Evolutionary conservation across 1,284 basidiomycete species (phyloP).

Genomic region (Abortiporus biennis): DNA sequence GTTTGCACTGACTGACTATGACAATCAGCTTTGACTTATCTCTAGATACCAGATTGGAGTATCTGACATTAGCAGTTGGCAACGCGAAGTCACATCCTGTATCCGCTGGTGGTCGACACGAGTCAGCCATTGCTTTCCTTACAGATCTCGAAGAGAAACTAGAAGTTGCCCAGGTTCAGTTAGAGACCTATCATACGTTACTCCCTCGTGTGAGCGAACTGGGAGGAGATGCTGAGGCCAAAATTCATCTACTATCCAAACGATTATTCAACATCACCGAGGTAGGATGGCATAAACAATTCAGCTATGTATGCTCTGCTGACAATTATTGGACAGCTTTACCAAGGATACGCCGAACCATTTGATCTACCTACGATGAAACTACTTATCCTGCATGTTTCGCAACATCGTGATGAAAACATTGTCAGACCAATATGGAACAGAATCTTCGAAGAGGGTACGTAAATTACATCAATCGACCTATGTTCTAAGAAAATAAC

Average conservation of each 20-base stretch:
- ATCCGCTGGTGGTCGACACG: conserved; percentile 67
- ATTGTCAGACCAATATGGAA: conserved; percentile 87
- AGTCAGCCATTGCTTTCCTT: conserved; percentile 86
- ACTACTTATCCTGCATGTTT: conserved; percentile 88
- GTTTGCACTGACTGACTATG: neutral
- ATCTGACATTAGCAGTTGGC: conserved; percentile 88
- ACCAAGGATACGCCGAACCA: conserved; percentile 83
- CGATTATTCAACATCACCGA: conserved; percentile 65
- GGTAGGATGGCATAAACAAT: conserved; percentile 31
- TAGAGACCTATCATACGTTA: conserved; percentile 76
- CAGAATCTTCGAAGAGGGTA: conserved; percentile 77
- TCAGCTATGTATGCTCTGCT: conserved; percentile 4
- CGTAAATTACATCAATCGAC: conserved; percentile 20
- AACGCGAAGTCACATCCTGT: conserved; percentile 94
- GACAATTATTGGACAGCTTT: conserved; percentile 52
- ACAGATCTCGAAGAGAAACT: conserved; percentile 93
- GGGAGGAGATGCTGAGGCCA: conserved; percentile 47
- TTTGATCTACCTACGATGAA: conserved; percentile 83
- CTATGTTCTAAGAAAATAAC: neutral
- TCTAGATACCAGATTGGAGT: conserved; percentile 76
- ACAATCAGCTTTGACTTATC: conserved; percentile 56
- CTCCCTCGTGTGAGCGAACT: conserved; percentile 55
- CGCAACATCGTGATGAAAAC: conserved; percentile 84
- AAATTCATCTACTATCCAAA: conserved; percentile 50
- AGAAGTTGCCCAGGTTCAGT: conserved; percentile 94